phyloP scores from a whole-genome alignment of 2,329 filamentous ascomycete species.

The Colletotrichum salicis region DNA sequence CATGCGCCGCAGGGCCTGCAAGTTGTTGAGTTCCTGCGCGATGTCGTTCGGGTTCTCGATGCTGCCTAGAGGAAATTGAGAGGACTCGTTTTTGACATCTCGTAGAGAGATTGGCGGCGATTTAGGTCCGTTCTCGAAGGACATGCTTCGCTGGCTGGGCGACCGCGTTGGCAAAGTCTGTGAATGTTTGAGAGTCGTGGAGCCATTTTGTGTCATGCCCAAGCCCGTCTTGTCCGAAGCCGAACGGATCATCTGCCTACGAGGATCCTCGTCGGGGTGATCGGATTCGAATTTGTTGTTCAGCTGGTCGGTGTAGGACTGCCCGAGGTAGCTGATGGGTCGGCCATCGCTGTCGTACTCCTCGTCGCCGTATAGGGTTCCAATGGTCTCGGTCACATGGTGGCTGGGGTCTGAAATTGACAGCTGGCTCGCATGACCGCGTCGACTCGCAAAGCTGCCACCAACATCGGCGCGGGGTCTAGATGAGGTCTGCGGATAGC shows the following conservation, averaged over 20 bases:
- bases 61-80: slow-evolving; percentile 86
- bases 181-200: slow-evolving; percentile 51
- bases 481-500: slow-evolving; percentile 63
- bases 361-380: slow-evolving; percentile 86
- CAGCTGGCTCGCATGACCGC: slow-evolving; percentile 67
- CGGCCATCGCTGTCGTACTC: slow-evolving; percentile 70
- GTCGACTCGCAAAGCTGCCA: slow-evolving; percentile 67
- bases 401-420: slow-evolving; percentile 88
- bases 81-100: slow-evolving; percentile 70
- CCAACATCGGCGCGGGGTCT: slow-evolving; percentile 65
- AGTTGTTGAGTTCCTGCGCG: slow-evolving; percentile 89
- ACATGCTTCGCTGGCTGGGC: slow-evolving; percentile 53
- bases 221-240: slow-evolving; percentile 55
- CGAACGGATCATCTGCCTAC: slow-evolving; percentile 56
- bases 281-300: slow-evolving; percentile 45
- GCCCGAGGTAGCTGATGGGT: slow-evolving; percentile 78
- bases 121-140: slow-evolving; percentile 53
- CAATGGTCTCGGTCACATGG: slow-evolving; percentile 94
- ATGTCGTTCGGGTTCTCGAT: slow-evolving; percentile 91
- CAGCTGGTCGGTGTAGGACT: slow-evolving; percentile 64
- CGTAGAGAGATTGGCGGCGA: slow-evolving; percentile 65
- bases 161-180: slow-evolving; percentile 54
- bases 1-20: slow-evolving; percentile 90
- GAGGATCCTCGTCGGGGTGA: slow-evolving; percentile 48
- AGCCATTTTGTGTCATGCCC: slow-evolving; percentile 43